Conservation (phyloP, 202 grass and related monocot species). For the Cymbopogon flexuosus region DNA sequence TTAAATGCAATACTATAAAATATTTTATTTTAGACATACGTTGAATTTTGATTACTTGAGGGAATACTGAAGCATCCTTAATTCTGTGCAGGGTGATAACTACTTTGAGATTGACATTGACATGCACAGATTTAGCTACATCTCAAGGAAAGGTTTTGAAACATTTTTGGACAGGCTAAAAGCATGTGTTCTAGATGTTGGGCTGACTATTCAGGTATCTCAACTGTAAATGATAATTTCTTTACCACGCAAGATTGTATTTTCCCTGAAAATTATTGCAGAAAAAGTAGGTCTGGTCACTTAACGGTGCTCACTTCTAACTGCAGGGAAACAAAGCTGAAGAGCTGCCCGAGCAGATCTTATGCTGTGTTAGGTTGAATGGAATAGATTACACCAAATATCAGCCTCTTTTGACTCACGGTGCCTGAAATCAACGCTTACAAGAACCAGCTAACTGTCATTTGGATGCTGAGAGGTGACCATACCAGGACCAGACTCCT, state of each 20-base stretch:
- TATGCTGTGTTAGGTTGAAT: conserved; percentile 92
- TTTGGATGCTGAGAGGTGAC: conserved; percentile 33
- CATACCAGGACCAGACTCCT: conserved; percentile 10
- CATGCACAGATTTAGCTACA: conserved; percentile 99
- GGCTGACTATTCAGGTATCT: conserved; percentile 89
- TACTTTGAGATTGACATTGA: conserved; percentile 98
- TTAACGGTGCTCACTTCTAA: neutral
- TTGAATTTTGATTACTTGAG: neutral
- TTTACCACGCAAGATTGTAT: neutral
- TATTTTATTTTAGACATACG: neutral
- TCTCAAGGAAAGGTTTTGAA: conserved; percentile 95
- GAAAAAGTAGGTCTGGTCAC: neutral
- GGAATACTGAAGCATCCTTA: conserved; percentile 8
- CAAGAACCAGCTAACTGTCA: conserved; percentile 44
- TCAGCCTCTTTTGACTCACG: conserved; percentile 50
- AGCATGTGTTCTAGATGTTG: conserved; percentile 76
- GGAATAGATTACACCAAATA: conserved; percentile 85
- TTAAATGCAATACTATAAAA: conserved; percentile 9
- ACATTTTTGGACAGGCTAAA: conserved; percentile 91
- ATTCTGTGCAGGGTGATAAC: conserved; percentile 65
- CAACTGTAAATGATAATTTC: neutral
- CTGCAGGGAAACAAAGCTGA: conserved; percentile 82
- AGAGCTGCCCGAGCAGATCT: conserved; percentile 85
- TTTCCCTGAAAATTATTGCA: neutral
- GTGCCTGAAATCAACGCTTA: conserved; percentile 35